Conservation (phyloP, 495 filamentous ascomycete genomes). For the Bacidia gigantensis region DNA sequence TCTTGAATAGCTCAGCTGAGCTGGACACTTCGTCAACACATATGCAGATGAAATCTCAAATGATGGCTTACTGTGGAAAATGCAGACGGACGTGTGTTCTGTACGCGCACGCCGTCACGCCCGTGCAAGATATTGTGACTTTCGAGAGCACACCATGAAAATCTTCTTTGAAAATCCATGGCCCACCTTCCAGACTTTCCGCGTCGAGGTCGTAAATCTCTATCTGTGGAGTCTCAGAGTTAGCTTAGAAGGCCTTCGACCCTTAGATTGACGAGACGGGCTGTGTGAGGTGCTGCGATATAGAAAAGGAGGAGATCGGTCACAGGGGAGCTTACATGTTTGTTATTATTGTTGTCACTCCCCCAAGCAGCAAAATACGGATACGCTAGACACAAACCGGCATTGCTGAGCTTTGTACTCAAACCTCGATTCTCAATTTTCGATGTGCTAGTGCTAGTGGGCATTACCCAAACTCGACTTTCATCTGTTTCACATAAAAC, state of each 20-base stretch:
- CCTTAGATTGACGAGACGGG: too few relatives aligned
- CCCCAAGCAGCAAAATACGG: not conserved
- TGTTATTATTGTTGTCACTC: not conserved
- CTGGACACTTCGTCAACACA: not conserved
- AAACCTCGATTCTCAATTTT: not conserved
- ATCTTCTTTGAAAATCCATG: not conserved
- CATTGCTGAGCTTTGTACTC: not conserved
- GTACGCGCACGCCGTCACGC: not conserved
- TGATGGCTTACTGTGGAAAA: not conserved
- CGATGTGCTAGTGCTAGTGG: not conserved
- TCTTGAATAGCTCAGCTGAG: not conserved
- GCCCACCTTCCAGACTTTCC: not conserved
- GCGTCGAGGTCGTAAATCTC: not conserved
- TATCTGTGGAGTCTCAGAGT: not conserved
- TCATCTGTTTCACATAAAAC: not conserved
- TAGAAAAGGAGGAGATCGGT: too few relatives aligned
- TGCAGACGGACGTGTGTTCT: not conserved
- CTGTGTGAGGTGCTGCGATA: too few relatives aligned
- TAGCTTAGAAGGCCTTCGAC: too few relatives aligned
- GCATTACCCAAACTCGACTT: not conserved
- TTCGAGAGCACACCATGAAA: not conserved
- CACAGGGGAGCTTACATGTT: not conserved
- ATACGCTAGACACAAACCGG: not conserved
- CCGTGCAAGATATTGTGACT: not conserved
- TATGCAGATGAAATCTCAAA: not conserved